Evolutionary conservation across 164 flowering plant species (phyloP).

Genomic region (Buxus sempervirens): DNA sequence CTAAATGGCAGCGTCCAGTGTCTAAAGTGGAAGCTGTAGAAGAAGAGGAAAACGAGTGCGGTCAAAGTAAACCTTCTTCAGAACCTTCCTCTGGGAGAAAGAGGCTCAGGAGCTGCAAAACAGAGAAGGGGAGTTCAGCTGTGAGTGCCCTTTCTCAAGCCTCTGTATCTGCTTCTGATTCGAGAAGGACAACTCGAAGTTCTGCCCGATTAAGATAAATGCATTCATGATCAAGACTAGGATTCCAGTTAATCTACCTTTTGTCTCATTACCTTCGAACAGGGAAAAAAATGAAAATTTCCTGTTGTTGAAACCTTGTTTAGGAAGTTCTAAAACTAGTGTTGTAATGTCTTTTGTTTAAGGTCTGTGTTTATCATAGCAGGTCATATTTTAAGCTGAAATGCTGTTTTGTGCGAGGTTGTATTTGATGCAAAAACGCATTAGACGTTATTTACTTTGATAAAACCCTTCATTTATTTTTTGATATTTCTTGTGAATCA

Average conservation of each 20-base stretch:
- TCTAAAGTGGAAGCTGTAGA: slow-evolving; percentile 39
- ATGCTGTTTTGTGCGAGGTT: too few species aligned
- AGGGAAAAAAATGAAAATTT: too few species aligned
- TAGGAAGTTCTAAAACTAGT: not conserved
- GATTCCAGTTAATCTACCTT: too few species aligned
- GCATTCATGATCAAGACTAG: too few species aligned
- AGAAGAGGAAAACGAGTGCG: slow-evolving; percentile 32
- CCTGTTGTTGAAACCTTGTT: not conserved
- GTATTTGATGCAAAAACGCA: too few species aligned
- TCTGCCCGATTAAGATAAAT: slow-evolving; percentile 26
- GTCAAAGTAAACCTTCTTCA: slow-evolving; percentile 21
- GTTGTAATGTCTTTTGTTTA: not conserved
- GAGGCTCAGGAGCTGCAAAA: slow-evolving; percentile 27
- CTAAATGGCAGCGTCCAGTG: slow-evolving; percentile 40
- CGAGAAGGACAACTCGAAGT: slow-evolving; percentile 25
- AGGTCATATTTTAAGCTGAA: not conserved
- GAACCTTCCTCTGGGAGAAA: slow-evolving; percentile 18
- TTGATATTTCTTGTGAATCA: too few species aligned
- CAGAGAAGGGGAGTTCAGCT: slow-evolving; percentile 10
- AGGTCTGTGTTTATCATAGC: not conserved
- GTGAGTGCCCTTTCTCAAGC: slow-evolving; percentile 17
- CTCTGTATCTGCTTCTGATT: slow-evolving; percentile 4
- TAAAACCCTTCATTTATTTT: too few species aligned
- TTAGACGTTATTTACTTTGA: not conserved
- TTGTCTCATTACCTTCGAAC: slow-evolving; percentile 12